Evolutionary conservation across 352 stramenopile species (phyloP).

Genomic region (Phytophthora foliorum): DNA sequence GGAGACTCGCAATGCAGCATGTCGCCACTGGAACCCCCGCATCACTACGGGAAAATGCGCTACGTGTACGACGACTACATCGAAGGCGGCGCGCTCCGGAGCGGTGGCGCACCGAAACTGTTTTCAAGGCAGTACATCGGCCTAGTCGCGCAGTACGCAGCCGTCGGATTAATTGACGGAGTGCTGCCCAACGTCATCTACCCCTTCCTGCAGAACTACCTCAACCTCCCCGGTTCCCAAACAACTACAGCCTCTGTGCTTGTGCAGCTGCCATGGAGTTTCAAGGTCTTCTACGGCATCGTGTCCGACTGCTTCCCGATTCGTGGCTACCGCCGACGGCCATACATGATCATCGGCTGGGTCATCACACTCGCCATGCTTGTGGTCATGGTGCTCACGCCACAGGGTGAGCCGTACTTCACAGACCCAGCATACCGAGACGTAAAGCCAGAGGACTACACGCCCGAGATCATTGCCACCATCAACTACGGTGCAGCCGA

Average conservation of each 20-base stretch:
- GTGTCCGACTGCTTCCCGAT: constrained; percentile 71
- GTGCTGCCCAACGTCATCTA: constrained; percentile 58
- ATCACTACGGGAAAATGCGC: constrained; percentile 46
- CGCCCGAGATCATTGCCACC: constrained; percentile 41
- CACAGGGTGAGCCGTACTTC: constrained; percentile 52
- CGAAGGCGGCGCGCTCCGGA: constrained; percentile 50
- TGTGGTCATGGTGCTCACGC: constrained; percentile 48
- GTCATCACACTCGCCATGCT: constrained; percentile 46
- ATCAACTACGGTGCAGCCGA: constrained; percentile 50
- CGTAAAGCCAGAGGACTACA: constrained; percentile 55
- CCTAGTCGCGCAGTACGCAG: constrained; percentile 62
- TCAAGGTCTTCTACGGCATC: constrained; percentile 76
- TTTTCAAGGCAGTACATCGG: constrained; percentile 62
- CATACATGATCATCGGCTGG: constrained; percentile 73
- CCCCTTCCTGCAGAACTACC: constrained; percentile 67
- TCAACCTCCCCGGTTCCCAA: constrained; percentile 60
- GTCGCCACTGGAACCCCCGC: constrained; percentile 34
- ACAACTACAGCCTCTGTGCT: constrained; percentile 53
- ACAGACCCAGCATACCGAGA: constrained; percentile 39
- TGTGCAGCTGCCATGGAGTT: constrained; percentile 64
- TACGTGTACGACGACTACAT: constrained; percentile 57
- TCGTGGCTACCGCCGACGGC: constrained; percentile 54
- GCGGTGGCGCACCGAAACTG: constrained; percentile 48
- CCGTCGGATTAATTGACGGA: constrained; percentile 62
- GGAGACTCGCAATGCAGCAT: constrained; percentile 36